phyloP scores from a whole-genome alignment of 2,329 filamentous ascomycete genomes.

The Fusarium pininemorale region DNA sequence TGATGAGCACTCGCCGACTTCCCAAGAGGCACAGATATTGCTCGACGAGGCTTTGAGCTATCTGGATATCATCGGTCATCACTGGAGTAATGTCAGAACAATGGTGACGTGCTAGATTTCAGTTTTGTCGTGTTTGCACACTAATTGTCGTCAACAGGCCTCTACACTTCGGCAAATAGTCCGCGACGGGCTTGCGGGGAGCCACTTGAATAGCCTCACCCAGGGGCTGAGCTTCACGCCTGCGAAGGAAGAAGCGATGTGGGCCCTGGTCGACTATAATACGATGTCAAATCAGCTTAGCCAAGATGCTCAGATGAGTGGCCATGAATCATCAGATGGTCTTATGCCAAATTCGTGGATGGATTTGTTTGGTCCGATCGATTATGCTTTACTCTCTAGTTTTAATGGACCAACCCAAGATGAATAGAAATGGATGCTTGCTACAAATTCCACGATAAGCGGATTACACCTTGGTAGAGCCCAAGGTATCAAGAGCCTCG shows the following conservation, averaged over 20 bases:
- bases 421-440: rapidly evolving
- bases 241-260: background rate
- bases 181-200: background rate
- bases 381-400: background rate
- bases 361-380: background rate
- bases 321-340: background rate
- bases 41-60: background rate
- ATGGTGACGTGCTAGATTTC: background rate
- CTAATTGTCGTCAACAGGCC: background rate
- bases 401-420: background rate
- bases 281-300: background rate
- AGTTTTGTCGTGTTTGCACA: too few relatives aligned
- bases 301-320: background rate
- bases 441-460: background rate
- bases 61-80: background rate
- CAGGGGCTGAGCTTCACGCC: background rate
- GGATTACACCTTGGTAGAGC: background rate
- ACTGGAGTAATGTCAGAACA: background rate
- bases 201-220: background rate
- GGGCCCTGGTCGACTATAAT: background rate
- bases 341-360: background rate
- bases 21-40: background rate
- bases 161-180: background rate
- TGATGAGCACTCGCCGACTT: background rate
- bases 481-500: background rate